Evolutionary conservation across 208 protist genomes (phyloP).

Genomic region (Acanthamoeba sp.): DNA sequence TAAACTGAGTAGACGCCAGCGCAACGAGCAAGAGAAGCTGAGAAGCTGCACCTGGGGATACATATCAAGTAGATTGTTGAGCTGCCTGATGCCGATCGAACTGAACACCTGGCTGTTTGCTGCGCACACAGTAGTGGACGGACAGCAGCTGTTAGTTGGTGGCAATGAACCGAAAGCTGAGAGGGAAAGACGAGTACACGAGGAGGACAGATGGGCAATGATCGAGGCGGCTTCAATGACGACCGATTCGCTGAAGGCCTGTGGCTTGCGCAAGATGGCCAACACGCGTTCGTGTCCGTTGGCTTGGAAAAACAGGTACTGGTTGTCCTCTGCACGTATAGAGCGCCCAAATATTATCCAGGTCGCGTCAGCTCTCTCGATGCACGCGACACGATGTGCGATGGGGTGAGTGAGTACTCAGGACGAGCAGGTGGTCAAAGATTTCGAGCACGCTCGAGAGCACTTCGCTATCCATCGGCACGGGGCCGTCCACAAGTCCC

Average conservation of each 20-base stretch:
- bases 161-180: background rate
- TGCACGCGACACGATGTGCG: no score
- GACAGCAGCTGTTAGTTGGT: no score
- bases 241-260: background rate
- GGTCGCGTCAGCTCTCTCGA: no score
- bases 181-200: background rate
- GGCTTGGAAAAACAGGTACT: background rate
- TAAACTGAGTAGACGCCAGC: no score
- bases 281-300: conserved; percentile 10
- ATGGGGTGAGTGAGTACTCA: background rate
- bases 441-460: conserved; percentile 18
- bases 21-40: background rate
- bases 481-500: background rate
- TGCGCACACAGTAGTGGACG: background rate
- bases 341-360: no score
- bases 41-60: background rate
- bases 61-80: background rate
- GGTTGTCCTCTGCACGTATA: conserved; percentile 41
- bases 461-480: background rate
- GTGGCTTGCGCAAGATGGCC: background rate
- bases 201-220: conserved; percentile 5
- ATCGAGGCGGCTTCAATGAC: conserved; percentile 26
- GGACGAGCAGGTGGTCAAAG: background rate
- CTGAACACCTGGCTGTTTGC: conserved; percentile 1
- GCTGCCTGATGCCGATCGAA: background rate